Evolutionary conservation across 2,329 filamentous ascomycete species (phyloP), one percentile per base, ranked within the genome.

Genomic region (Tolypocladium paradoxum): DNA sequence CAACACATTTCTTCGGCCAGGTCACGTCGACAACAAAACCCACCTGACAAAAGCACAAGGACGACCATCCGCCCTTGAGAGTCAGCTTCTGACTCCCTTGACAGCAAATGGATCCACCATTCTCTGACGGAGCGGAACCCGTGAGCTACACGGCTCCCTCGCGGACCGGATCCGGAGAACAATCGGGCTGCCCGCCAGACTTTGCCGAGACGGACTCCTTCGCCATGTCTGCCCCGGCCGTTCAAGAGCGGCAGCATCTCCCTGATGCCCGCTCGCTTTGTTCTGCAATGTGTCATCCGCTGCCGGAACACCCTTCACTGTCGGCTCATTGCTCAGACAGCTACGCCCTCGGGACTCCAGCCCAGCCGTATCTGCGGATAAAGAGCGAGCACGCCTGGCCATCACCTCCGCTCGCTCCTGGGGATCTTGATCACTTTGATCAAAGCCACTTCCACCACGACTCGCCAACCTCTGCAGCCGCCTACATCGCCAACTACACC

Each of bases 381-480:
- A 34, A 61, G 55, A 54, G 56, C 53, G 49, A 50, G 43, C 56
- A 62, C 50, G 54, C 56, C 49, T 70, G 69, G 64, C 63, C 66
- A 36, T 73, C 69, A 29, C 70, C 73, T 33, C 70, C 68, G 12
- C 62, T 64, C 9, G 62, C 63, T 14, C 62, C 64, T 37, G 67
- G 71, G 35, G 71, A 73, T 27, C 61, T 67, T 48, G 71, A 73
- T n/a, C 64, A 64, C 27, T 62, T 67, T 48, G 71, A 73, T 22
- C 64, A 64, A 54, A 36, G 48, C 35, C 66, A 67, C 51, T 66
- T 65, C 45, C 68, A 66, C 57, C 62, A 65, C 50, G 64, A 61
- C 33, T 69, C 68, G 11, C 66, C 69, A 4, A 60, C 60, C 18
- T 60, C 58, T 38, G 60, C 56, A 4, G 58, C 59, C 50, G 57